These are phyloP conservation scores for Aspergillus spinulosporus DNA, from an alignment of 2,329 filamentous ascomycete species.

Conservation along the genomic window DNA sequence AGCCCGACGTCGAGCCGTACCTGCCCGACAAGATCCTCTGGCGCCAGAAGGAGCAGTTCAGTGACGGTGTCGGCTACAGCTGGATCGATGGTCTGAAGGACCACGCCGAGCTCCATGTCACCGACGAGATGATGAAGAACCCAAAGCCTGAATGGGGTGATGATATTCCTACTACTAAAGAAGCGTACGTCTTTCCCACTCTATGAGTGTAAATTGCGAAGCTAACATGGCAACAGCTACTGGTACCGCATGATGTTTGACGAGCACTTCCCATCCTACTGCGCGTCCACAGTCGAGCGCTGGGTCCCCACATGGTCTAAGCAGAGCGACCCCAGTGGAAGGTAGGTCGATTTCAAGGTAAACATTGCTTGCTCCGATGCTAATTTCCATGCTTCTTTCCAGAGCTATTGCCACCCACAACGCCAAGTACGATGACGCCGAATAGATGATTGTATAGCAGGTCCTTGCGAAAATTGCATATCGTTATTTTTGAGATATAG, in stretches of 20 bases:
- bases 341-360: constrained; percentile 52
- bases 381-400: constrained; percentile 15
- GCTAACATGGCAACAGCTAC: constrained; percentile 57
- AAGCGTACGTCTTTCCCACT: constrained; percentile 64
- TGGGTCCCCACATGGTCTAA: constrained; percentile 98
- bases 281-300: constrained; percentile 88
- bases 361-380: background rate
- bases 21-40: constrained; percentile 95
- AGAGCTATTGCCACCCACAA: constrained; percentile 76
- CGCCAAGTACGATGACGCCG: constrained; percentile 65
- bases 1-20: constrained; percentile 78
- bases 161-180: constrained; percentile 94
- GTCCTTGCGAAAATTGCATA: constrained; percentile 17
- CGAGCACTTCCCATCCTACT: constrained; percentile 92
- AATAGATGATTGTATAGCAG: constrained; percentile 28
- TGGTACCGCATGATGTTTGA: constrained; percentile 99
- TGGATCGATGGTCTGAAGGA: constrained; percentile 99
- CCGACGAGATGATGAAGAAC: constrained; percentile 98
- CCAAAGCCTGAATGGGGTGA: constrained; percentile 93
- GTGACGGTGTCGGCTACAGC: constrained; percentile 95
- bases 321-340: constrained; percentile 91
- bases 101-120: constrained; percentile 82
- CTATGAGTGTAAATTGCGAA: background rate
- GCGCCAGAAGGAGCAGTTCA: constrained; percentile 99
- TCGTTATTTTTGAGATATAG: constrained; percentile 26